A percentile compares a stretch with the other conserved stretches of the same genome.
phyloP scores from a whole-genome alignment of 305 asterid genomes.

The Solanum hybrid region DNA sequence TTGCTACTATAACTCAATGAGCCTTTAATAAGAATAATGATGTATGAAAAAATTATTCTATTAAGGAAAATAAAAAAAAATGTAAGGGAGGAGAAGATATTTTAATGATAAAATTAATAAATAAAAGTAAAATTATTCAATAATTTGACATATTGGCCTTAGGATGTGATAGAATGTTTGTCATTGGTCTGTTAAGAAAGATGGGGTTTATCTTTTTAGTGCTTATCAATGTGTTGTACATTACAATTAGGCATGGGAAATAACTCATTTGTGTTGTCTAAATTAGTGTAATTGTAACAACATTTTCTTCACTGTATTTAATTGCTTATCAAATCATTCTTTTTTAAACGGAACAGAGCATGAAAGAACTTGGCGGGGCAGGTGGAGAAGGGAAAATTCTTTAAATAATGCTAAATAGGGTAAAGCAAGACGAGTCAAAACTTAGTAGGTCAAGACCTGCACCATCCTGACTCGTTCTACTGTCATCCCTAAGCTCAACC shows the following conservation, averaged over 20 bases:
- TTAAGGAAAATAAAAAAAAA: not conserved
- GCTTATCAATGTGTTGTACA: not conserved
- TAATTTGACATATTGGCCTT: not conserved
- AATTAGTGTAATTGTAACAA: not conserved
- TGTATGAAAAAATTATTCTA: not conserved
- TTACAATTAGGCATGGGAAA: not conserved
- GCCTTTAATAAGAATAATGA: not conserved
- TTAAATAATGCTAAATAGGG: not conserved
- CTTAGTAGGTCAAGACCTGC: not conserved
- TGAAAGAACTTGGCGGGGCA: not conserved
- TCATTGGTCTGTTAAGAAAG: not conserved
- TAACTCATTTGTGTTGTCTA: not conserved
- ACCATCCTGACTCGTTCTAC: not conserved
- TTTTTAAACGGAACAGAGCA: not conserved
- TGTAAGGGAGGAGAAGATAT: not conserved
- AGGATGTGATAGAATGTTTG: not conserved
- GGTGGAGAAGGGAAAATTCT: not conserved
- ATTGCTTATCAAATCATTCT: not conserved
- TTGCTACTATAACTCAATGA: not conserved
- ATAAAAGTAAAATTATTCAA: not conserved
- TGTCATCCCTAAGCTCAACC: not conserved
- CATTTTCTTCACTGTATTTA: not conserved
- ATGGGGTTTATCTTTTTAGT: not conserved
- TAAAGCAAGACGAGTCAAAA: not conserved
- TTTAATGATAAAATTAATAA: not conserved